phyloP scores from a whole-genome alignment of 164 flowering plant genomes.

The Vitis rupestris region DNA sequence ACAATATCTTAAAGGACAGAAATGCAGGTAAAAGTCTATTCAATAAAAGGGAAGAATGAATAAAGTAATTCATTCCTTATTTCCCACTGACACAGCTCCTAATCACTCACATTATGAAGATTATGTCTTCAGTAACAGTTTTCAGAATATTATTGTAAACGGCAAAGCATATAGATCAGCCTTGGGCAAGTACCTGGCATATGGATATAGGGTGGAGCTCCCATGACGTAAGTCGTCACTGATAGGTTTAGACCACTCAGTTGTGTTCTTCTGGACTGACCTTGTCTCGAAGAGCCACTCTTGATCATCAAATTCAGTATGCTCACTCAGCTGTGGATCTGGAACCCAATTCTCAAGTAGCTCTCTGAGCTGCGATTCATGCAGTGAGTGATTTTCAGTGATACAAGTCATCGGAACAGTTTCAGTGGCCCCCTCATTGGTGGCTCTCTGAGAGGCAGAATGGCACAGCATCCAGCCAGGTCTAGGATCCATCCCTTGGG shows the following conservation, averaged over 20 bases:
- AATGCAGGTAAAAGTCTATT: too few relatives aligned
- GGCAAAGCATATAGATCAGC: not conserved
- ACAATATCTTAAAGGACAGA: too few relatives aligned
- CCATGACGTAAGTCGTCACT: not conserved
- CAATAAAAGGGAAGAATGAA: too few relatives aligned
- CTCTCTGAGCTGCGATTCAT: slow-evolving; percentile 4
- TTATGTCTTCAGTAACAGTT: not conserved
- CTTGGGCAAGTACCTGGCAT: not conserved
- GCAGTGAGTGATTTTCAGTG: not conserved
- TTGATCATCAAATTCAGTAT: slow-evolving; percentile 12
- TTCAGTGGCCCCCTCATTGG: not conserved
- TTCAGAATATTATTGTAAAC: not conserved
- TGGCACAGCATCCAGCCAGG: not conserved
- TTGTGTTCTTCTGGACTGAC: not conserved
- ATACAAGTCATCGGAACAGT: not conserved
- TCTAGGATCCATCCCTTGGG: not conserved
- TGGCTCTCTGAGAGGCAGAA: not conserved
- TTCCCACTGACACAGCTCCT: not conserved
- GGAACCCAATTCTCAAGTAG: slow-evolving; percentile 9
- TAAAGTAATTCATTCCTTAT: not conserved
- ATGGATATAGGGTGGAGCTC: not conserved
- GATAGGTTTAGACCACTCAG: not conserved
- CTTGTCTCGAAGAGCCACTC: slow-evolving; percentile 11
- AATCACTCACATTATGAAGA: not conserved
- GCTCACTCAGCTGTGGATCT: not conserved